Conservation (phyloP, 2,329 filamentous ascomycete genomes). For the Trichoderma sp. region DNA sequence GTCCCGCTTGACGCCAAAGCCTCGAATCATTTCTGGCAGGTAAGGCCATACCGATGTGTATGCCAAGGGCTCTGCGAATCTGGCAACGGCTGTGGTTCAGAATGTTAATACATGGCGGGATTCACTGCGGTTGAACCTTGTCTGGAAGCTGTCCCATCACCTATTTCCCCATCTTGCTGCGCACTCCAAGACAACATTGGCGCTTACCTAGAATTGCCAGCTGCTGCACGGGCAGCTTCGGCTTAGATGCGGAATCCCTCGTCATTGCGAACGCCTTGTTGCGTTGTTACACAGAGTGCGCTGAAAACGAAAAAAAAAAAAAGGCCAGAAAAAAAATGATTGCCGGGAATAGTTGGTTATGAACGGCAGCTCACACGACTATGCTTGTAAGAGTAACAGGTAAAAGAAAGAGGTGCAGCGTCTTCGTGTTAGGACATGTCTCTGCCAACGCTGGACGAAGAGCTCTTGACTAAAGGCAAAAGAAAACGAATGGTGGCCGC, state of each 20-base stretch:
- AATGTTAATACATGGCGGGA: conserved; percentile 10
- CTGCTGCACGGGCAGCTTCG: conserved; percentile 74
- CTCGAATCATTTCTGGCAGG: conserved; percentile 80
- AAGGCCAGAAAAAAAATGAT: not conserved
- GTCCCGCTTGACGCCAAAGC: conserved; percentile 70
- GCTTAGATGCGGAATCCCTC: not conserved
- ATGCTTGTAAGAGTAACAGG: not conserved
- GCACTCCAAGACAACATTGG: not conserved
- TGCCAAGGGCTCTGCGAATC: conserved; percentile 74
- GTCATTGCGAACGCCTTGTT: conserved; percentile 6
- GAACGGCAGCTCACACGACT: not conserved
- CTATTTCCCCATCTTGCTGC: not conserved
- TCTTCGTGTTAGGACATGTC: conserved; percentile 12
- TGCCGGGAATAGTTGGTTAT: not conserved
- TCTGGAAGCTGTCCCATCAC: too few relatives aligned
- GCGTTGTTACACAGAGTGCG: not conserved
- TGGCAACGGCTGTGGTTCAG: conserved; percentile 63
- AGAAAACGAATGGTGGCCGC: not conserved
- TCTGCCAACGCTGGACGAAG: not conserved
- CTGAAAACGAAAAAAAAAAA: not conserved
- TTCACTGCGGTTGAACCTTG: not conserved
- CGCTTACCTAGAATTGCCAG: conserved; percentile 74
- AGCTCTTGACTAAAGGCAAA: not conserved
- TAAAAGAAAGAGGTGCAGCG: not conserved
- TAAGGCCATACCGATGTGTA: conserved; percentile 72